A percentile compares a stretch with the other conserved stretches of the same genome.
Conservation (phyloP, 495 filamentous ascomycete genomes). For the Daldinia caldariorum region DNA sequence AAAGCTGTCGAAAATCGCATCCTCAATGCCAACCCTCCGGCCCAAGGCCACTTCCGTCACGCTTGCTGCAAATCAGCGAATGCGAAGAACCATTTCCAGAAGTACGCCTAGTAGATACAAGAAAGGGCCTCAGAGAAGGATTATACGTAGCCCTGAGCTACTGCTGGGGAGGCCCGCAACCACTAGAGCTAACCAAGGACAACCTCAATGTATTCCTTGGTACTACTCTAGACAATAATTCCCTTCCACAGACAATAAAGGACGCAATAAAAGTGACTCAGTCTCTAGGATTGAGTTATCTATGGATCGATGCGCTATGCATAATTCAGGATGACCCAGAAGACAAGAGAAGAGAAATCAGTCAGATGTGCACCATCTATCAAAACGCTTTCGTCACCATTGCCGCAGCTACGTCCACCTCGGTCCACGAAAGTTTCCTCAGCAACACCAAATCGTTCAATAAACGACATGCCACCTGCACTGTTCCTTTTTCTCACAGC, state of each 20-base stretch:
- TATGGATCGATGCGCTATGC: slow-evolving; percentile 48
- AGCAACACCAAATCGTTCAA: slow-evolving; percentile 12
- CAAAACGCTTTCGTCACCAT: slow-evolving; percentile 27
- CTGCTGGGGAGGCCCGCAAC: slow-evolving; percentile 36
- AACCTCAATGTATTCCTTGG: slow-evolving; percentile 5
- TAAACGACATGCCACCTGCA: slow-evolving; percentile 20
- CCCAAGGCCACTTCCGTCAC: slow-evolving; percentile 13
- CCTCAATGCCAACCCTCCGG: slow-evolving; percentile 17
- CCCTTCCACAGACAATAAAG: slow-evolving; percentile 21
- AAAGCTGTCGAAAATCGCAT: slow-evolving; percentile 14
- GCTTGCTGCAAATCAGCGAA: slow-evolving; percentile 12
- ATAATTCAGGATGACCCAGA: slow-evolving; percentile 46
- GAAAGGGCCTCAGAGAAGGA: neutral
- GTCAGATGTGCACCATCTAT: slow-evolving; percentile 33
- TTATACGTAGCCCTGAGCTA: slow-evolving; percentile 22
- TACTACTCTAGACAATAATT: neutral
- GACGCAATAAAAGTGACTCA: slow-evolving; percentile 14
- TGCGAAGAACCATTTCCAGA: neutral
- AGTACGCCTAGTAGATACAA: slow-evolving; percentile 2
- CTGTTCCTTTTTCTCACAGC: slow-evolving; percentile 8
- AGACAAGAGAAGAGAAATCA: slow-evolving; percentile 39
- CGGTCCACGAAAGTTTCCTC: slow-evolving; percentile 25
- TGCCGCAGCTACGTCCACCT: slow-evolving; percentile 26
- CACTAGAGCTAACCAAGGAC: slow-evolving; percentile 20
- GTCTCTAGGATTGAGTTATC: slow-evolving; percentile 23